phyloP scores from a whole-genome alignment of 2,329 filamentous ascomycete genomes.

The Sporothrix phasma region DNA sequence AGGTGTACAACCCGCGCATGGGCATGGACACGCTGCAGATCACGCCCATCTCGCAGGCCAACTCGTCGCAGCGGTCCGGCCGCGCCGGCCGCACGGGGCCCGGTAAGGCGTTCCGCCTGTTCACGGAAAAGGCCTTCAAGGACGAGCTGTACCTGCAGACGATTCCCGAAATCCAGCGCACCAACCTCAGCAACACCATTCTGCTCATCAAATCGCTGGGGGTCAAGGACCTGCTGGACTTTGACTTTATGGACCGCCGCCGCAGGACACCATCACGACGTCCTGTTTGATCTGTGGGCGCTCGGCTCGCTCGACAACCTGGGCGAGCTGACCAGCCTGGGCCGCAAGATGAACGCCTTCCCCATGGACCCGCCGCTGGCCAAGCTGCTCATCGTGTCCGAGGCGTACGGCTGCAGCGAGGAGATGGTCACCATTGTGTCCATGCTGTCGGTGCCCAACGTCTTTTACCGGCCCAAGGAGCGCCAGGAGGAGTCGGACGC shows the following conservation, averaged over 20 bases:
- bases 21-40: slow-evolving; percentile 98
- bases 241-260: slow-evolving; percentile 98
- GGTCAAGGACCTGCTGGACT: slow-evolving; percentile 87
- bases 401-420: slow-evolving; percentile 85
- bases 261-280: slow-evolving; percentile 94
- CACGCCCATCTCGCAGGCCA: slow-evolving; percentile 94
- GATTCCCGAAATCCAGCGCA: slow-evolving; percentile 94
- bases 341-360: slow-evolving; percentile 90
- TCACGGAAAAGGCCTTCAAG: slow-evolving; percentile 87
- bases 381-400: slow-evolving; percentile 86
- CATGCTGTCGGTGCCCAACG: slow-evolving; percentile 92
- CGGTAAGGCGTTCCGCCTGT: slow-evolving; percentile 89
- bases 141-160: slow-evolving; percentile 96
- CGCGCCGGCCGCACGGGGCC: slow-evolving; percentile 90
- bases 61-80: slow-evolving; percentile 85
- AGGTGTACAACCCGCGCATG: slow-evolving; percentile 98
- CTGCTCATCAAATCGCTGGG: slow-evolving; percentile 88
- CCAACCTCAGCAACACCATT: slow-evolving; percentile 90
- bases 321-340: slow-evolving; percentile 79
- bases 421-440: slow-evolving; percentile 98
- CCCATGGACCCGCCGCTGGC: slow-evolving; percentile 96
- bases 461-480: slow-evolving; percentile 95
- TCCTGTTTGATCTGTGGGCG: slow-evolving; percentile 98
- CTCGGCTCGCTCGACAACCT: slow-evolving; percentile 88
- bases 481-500: slow-evolving; percentile 93